Base-by-base conservation (phyloP, 768 basidiomycete genomes). In the Suillus weaverae region DNA sequence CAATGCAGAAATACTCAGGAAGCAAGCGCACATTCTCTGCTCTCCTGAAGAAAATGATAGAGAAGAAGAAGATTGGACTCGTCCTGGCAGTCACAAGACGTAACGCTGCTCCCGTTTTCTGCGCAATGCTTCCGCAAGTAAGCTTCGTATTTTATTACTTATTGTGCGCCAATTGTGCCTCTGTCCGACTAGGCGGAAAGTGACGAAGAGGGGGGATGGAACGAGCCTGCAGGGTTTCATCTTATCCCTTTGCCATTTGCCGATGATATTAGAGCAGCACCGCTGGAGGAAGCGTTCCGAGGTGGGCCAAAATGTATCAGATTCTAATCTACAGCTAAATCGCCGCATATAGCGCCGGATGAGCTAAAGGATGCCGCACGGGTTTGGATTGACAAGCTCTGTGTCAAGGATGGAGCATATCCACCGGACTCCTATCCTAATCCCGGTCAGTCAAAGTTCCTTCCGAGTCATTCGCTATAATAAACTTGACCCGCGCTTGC, bases 21-120 rank as follows among this genome's bases (percentile, higher is more conserved):
- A 96, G 94, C 76, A 97, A 91, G 68, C 86, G 97, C 46, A 93
- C 96, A 0, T 98, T 98, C 76, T 88, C 84, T 16, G 94, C 97
- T 0, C 81, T 99, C 4, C 82, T 98, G 39, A 87, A 89, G 68
- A 87, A 92, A 3, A 91, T 95, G 86, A 64, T 90, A 35, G 86
- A 88, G 71, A 94, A 94, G 74, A 79, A 89, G 60, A 91, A 89
- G 73, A 87, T 98, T 62, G 97, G 86, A 0, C 74, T 97, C n/a
- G 94, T 85, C 1, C 81, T 92, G 16, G 83, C 85, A 18, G 72
- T 95, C 5, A 84, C 86, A 39, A 81, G 95, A 66, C 81, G 86
- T 60, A 95, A 90, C 69, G 79, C 90, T 5, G 81, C 87, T 4
- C 96, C 96, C 6, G 76, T 81, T 9, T 95, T 98, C 71, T 96